Percentiles rank a stretch among this genome's conserved stretches.
phyloP scores from a whole-genome alignment of 2,329 filamentous ascomycete genomes.

The Colletotrichum australisinense region DNA sequence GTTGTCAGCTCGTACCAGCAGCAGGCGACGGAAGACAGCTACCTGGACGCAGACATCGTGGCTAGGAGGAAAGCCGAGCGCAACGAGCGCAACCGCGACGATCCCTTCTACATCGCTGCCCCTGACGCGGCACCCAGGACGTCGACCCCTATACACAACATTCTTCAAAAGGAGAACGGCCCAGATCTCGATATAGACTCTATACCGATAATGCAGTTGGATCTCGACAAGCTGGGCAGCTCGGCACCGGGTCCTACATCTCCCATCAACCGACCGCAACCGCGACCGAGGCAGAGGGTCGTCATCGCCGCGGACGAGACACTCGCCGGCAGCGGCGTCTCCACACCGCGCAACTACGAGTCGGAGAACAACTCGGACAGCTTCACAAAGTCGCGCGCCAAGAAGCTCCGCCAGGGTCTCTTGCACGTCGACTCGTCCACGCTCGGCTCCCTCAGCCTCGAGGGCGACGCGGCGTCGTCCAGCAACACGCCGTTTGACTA shows the following conservation, averaged over 20 bases:
- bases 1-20: slow-evolving; percentile 68
- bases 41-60: slow-evolving; percentile 78
- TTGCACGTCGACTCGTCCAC: slow-evolving; percentile 90
- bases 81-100: slow-evolving; percentile 85
- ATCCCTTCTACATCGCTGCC: slow-evolving; percentile 90
- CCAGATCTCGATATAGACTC: slow-evolving; percentile 90
- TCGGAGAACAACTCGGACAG: slow-evolving; percentile 64
- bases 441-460: slow-evolving; percentile 78
- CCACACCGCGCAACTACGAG: slow-evolving; percentile 63
- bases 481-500: slow-evolving; percentile 59
- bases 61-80: slow-evolving; percentile 82
- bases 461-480: slow-evolving; percentile 57
- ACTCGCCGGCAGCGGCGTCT: slow-evolving; percentile 64
- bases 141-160: slow-evolving; percentile 83
- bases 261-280: slow-evolving; percentile 46
- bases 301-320: slow-evolving; percentile 81
- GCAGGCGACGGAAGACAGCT: slow-evolving; percentile 71
- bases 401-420: slow-evolving; percentile 70
- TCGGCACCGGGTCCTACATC: slow-evolving; percentile 40
- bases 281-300: slow-evolving; percentile 68
- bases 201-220: slow-evolving; percentile 95
- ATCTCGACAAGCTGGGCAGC: slow-evolving; percentile 70
- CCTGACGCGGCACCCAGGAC: slow-evolving; percentile 65
- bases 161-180: slow-evolving; percentile 77
- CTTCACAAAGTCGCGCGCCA: slow-evolving; percentile 59